These are phyloP conservation scores for Argentina anserina DNA, from an alignment of 306 rosid species.

Conservation along the genomic window DNA sequence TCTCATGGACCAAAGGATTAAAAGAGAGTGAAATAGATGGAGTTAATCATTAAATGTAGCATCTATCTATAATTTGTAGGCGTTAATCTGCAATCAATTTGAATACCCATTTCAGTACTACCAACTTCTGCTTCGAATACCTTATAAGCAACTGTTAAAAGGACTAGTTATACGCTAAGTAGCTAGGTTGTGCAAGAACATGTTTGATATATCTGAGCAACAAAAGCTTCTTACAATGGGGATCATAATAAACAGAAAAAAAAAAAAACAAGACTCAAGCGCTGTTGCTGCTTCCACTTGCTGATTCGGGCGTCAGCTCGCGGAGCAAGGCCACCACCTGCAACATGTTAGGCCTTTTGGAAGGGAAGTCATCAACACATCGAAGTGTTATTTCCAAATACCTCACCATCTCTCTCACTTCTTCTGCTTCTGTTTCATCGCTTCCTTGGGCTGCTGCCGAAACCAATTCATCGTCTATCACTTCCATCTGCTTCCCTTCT, in stretches of 20 bases:
- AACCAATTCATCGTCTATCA: constrained; percentile 70
- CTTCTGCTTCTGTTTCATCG: constrained; percentile 76
- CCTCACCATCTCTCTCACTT: constrained; percentile 84
- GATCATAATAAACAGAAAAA: constrained; percentile 16
- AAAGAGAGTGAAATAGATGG: not conserved
- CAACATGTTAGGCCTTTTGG: constrained; percentile 92
- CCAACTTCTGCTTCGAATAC: not conserved
- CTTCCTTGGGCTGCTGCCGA: constrained; percentile 54
- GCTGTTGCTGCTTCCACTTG: constrained; percentile 78
- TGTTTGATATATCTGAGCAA: constrained; percentile 29
- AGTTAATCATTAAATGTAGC: not conserved
- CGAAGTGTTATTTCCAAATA: constrained; percentile 66
- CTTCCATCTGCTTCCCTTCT: constrained; percentile 92
- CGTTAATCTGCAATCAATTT: not conserved
- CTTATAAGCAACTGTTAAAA: not conserved
- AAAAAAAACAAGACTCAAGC: constrained; percentile 33
- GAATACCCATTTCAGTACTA: not conserved
- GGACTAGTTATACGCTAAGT: not conserved
- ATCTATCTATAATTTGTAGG: not conserved
- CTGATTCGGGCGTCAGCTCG: constrained; percentile 74
- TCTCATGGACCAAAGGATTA: not conserved
- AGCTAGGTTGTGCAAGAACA: constrained; percentile 14
- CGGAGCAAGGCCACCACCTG: constrained; percentile 85
- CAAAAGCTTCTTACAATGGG: constrained; percentile 45
- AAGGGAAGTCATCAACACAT: constrained; percentile 86